Base-by-base conservation (phyloP, 768 basidiomycete species). In the Sistotremastrum niveocremeum region DNA sequence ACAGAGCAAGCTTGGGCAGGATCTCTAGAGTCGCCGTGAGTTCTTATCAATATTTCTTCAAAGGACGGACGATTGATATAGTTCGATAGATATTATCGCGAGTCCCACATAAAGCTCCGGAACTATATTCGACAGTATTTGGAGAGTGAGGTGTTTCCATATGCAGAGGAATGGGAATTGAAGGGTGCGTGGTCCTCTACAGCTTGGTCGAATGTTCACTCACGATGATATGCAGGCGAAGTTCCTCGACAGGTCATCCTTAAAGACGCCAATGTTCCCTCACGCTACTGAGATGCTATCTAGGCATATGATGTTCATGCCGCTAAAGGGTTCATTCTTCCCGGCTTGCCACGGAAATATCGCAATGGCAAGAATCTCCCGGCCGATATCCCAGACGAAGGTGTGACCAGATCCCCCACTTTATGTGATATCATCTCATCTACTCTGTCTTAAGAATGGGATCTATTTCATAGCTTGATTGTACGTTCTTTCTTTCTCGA, bases 401-500 rank as follows among this genome's bases (percentile, higher is more conserved):
- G 50, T 40, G 39, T 6, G 33, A 43, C 8, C 5, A 34, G 39
- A 7, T 4, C 10, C 1, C 4, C 10, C 20, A 3, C 28, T 11
- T 5, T 31, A 12, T 4, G 12, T 7, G 11, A 38, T 30, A n/a
- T 30, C 39, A 2, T 0, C 9, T 39, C 11, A 49, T 30, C n/a
- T 11, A 4, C 1, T 12, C 3, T 3, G 30, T 29, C 8, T 30
- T 31, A 31, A 49, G 51, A 51, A 10, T 46, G 49, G 49, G 50
- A 52, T 41, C 36, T 46, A 28, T 52, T 52, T 42, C 51, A 52
- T 28, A 30, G 40, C 11, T 42, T 52, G 37, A 46, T 52, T 30
- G 51, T 50, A 36, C 12, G 51, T 46, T 46, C 45, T 1, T 12
- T 12, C 5, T n/a, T 1, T 3, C 2, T 11, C 7, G 6, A n/a